Evolutionary conservation across 352 stramenopile species (phyloP), one percentile per base, ranked within the genome.

Genomic region (Phytophthora brassicae): DNA sequence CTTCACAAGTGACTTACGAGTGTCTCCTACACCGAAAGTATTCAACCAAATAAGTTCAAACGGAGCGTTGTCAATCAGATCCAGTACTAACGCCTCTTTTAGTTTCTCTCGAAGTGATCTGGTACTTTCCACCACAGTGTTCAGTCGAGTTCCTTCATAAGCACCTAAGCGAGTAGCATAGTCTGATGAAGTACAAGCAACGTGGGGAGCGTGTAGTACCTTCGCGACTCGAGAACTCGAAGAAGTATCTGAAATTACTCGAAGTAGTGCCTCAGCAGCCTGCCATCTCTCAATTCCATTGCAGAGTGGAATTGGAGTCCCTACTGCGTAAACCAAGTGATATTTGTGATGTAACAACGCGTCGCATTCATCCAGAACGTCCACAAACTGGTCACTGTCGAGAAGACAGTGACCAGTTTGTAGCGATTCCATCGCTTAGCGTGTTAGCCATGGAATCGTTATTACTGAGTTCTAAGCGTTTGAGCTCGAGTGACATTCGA

Each of bases 331-430:
- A 31, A 97, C 76, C 12, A 97, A 79, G 41, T 97, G 89, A 51
- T 94, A 97, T 11, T 80, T 80, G 68, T 96, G 82, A 20, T 91
- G 79, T 0, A 97, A 74, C 11, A 97, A 49, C 7, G 92, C 91
- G 66, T 97, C 89, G 38, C 74, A 81, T 41, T 97, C 88, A 70
- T 97, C 91, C 17, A 97, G 70, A 7, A 97, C 74, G 51, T 97
- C 89, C 1, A 87, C 60, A 44, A 79, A 92, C 20, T 77, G 61
- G 19, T 84, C 31, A 11, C 53, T 58, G 29, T 81, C 61, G 24
- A 93, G 63, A 22, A 86, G n/a, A n/a, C n/a, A n/a, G n/a, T n/a
- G n/a, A n/a, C n/a, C n/a, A n/a, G n/a, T n/a, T n/a, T n/a, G n/a
- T n/a, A n/a, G n/a, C n/a, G n/a, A n/a, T n/a, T n/a, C n/a, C 66